phyloP scores from a whole-genome alignment of 1,284 basidiomycete genomes.

The Pholiota adiposa region DNA sequence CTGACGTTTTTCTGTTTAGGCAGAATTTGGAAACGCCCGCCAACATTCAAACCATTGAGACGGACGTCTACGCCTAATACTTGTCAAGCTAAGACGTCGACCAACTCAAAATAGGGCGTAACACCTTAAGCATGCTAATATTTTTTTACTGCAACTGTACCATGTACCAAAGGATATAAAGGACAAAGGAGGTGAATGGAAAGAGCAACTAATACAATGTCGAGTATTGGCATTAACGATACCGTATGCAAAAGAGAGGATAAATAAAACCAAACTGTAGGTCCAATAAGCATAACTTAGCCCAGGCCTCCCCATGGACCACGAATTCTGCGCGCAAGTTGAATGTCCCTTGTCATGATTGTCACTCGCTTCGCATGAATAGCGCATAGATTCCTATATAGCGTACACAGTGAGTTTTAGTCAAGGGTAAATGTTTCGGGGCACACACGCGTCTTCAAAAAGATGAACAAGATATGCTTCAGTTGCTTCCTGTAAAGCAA shows the following conservation, averaged over 20 bases:
- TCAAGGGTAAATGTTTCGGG: background rate
- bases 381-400: conserved; percentile 85
- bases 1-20: background rate
- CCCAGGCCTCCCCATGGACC: conserved; percentile 76
- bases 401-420: conserved; percentile 1
- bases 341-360: conserved; percentile 97
- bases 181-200: background rate
- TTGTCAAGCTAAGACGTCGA: background rate
- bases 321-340: conserved; percentile 92
- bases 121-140: background rate
- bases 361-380: conserved; percentile 99
- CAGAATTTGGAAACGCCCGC: too few relatives aligned
- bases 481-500: conserved; percentile 93
- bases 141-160: background rate
- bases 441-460: conserved; percentile 93
- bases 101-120: background rate
- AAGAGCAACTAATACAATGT: conserved; percentile 11
- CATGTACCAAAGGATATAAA: background rate
- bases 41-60: too few relatives aligned
- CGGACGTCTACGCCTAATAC: too few relatives aligned
- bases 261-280: too few relatives aligned
- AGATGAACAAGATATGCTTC: conserved; percentile 94
- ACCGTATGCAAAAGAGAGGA: conserved; percentile 13
- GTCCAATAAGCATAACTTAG: conserved; percentile 26
- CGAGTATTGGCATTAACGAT: conserved; percentile 20